Percentiles rank a stretch among this genome's conserved stretches.
phyloP scores from a whole-genome alignment of 306 rosid genomes.

The Boehmeria nivea region DNA sequence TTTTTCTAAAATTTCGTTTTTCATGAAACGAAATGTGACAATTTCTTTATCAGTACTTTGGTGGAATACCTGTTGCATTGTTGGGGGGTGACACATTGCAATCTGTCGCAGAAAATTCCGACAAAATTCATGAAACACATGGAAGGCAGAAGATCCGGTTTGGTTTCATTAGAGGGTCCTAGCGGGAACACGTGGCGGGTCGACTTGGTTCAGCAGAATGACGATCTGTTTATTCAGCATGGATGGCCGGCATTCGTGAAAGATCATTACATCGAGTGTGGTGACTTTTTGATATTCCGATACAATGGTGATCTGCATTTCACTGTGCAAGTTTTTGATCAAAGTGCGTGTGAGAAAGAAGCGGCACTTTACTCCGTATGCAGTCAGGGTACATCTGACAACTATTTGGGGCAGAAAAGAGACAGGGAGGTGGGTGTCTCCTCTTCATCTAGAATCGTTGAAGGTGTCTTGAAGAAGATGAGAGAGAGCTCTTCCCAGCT shows the following conservation, averaged over 20 bases:
- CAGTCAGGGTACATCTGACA: constrained; percentile 38
- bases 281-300: constrained; percentile 86
- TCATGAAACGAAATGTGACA: neutral
- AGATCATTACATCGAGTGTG: constrained; percentile 63
- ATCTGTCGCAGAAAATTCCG: constrained; percentile 68
- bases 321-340: constrained; percentile 69
- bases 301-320: constrained; percentile 61
- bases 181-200: constrained; percentile 69
- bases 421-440: constrained; percentile 33
- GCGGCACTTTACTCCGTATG: constrained; percentile 56
- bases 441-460: constrained; percentile 34
- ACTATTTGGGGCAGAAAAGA: constrained; percentile 37
- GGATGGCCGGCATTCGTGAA: constrained; percentile 75
- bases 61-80: constrained; percentile 15
- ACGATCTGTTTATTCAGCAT: constrained; percentile 46
- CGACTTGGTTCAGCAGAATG: constrained; percentile 48
- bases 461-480: constrained; percentile 48
- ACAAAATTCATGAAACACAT: constrained; percentile 43
- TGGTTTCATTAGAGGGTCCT: constrained; percentile 64
- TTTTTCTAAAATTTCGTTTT: neutral
- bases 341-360: constrained; percentile 83
- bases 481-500: constrained; percentile 28
- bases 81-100: constrained; percentile 22
- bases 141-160: constrained; percentile 51
- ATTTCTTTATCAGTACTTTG: constrained; percentile 1